phyloP scores from a whole-genome alignment of 2,329 filamentous ascomycete species.

The Stachybotrys chartarum region DNA sequence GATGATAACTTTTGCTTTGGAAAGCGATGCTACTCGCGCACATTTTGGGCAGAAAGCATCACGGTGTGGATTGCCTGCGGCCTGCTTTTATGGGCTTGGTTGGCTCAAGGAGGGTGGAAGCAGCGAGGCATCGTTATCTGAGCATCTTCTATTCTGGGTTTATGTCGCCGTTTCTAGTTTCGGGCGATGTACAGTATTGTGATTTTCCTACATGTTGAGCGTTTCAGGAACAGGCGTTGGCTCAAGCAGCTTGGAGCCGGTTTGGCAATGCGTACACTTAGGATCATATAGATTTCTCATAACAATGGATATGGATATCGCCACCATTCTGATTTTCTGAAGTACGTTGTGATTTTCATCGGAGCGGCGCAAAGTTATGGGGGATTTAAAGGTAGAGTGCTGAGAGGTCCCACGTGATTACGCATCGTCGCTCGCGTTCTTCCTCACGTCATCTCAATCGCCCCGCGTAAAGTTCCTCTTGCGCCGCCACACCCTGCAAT shows the following conservation, averaged over 20 bases:
- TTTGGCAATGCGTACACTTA: no score
- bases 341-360: no score
- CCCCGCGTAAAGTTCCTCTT: neutral
- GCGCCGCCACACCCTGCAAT: neutral
- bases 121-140: constrained; percentile 64
- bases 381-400: no score
- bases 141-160: neutral
- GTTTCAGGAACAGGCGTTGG: neutral
- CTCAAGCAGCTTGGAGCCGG: neutral
- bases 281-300: no score
- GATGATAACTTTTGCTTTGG: constrained; percentile 70
- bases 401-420: neutral
- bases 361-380: no score
- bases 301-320: no score
- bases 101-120: constrained; percentile 68
- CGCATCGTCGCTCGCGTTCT: neutral
- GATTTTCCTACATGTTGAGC: no score
- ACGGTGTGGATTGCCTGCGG: constrained; percentile 73
- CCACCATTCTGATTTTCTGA: no score
- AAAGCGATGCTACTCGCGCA: constrained; percentile 67
- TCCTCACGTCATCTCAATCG: neutral
- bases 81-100: constrained; percentile 75
- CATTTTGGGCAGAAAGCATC: constrained; percentile 79
- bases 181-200: no score
- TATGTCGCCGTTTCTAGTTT: neutral